Evolutionary conservation across 2,329 filamentous ascomycete species (phyloP), one percentile per base, ranked within the genome.

Genomic region (Huntiella omanensis): DNA sequence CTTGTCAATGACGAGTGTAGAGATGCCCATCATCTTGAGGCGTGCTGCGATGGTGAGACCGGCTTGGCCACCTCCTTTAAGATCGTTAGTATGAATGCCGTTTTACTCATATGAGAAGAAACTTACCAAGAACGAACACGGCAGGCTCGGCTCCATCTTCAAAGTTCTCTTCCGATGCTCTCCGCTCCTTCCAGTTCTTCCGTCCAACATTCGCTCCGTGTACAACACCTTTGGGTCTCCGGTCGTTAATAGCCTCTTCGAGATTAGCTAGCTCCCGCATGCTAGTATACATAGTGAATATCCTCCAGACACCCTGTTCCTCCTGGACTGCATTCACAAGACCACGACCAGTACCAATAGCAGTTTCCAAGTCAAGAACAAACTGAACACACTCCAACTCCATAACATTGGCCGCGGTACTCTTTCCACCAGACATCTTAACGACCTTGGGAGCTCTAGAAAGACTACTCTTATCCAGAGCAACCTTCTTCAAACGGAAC

Each of bases 271-370:
- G 52, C 34, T 70, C 66, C 1, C 65, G 55, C 4, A 83, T 60
- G 0, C 65, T 63, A 0, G 78, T 82, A 54, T 74, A 81, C 0
- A 83, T 53, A 1, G 74, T 77, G 51, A 73, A 79, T 0, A 74
- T 69, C 55, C 75, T 77, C 76, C 75, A 82, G 2, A 49, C 33
- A 0, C 57, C 61, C 4, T 39, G 17, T 2, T 57, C 59, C 41
- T 64, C 59, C 34, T 65, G 57, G 0, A 66, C 62, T 0, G 82
- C 56, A 3, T 73, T 62, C 0, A 71, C 62, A 1, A 81, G 52
- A 1, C 78, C 79, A 1, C 65, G 58, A 0, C 76, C 80, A 0
- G 53, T 52, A 0, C 77, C 77, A 1, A 71, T 53, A 4, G 63
- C 59, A 0, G 71, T 77, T 2, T 70, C 63, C 15, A 77, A 59